phyloP scores from a whole-genome alignment of 495 filamentous ascomycete genomes.

The Tricharina praecox region DNA sequence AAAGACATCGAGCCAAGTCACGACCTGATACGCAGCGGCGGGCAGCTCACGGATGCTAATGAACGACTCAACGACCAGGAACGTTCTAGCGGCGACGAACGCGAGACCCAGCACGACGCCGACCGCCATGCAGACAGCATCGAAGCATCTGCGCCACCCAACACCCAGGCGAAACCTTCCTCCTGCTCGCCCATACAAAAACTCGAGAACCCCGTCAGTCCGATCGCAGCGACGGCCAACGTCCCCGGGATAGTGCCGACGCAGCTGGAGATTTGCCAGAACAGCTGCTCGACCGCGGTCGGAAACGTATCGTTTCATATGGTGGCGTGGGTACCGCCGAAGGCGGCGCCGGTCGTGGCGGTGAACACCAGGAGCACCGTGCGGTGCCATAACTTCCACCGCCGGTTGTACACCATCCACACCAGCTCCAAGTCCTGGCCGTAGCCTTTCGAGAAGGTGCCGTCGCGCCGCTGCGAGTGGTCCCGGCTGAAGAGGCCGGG shows the following conservation, averaged over 20 bases:
- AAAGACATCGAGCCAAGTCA: neutral
- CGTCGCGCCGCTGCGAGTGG: too few relatives aligned
- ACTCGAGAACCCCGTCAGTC: neutral
- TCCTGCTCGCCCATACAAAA: neutral
- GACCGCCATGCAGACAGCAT: neutral
- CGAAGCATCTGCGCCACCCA: neutral
- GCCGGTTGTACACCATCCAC: neutral
- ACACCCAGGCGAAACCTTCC: too few relatives aligned
- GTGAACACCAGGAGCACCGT: neutral
- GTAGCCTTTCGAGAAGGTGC: too few relatives aligned
- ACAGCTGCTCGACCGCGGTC: neutral
- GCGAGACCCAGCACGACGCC: constrained; percentile 5
- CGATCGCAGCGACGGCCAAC: neutral
- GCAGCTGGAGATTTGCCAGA: constrained; percentile 1
- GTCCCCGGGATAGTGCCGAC: neutral
- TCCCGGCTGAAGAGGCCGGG: neutral
- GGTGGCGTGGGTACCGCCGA: constrained; percentile 1
- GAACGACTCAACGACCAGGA: constrained; percentile 7
- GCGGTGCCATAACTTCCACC: neutral
- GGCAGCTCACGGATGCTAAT: neutral
- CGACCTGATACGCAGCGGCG: neutral
- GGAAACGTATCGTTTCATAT: constrained; percentile 4
- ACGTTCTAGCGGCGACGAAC: constrained; percentile 1
- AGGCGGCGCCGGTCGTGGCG: neutral
- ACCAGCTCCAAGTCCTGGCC: too few relatives aligned